Base-by-base conservation (phyloP, 306 rosid species). In the Echinosophora koreensis region DNA sequence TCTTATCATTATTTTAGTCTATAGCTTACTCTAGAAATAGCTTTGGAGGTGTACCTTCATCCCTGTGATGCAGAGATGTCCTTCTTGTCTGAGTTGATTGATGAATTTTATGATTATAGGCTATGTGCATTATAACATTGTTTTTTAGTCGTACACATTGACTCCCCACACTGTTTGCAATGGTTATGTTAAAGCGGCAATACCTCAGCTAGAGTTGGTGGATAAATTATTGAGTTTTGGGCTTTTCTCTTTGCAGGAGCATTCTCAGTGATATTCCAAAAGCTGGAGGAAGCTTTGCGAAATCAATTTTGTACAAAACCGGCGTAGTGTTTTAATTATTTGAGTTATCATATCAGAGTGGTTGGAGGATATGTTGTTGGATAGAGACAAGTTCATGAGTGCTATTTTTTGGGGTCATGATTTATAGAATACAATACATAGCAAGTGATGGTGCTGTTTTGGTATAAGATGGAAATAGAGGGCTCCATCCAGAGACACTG, bases 221-320 rank as follows among this genome's bases (percentile, higher is more conserved):
- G n/a, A n/a, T n/a, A 42, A 42, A 4, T 69, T 41, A 28, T 15
- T 30, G 37, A 54, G 15, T 54, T 30, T 50, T 79, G 18, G 34
- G 12, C 28, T 56, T 54, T 83, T 51, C 60, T 68, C 62, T 74
- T 77, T 87, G 91, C 90, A 91, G 98, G 94, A 77, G 62, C 72
- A 15, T 88, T 88, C 74, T 85, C 87, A 54, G 57, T 12, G 67
- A 88, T 86, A 76, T 86, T 91, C 66, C 89, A 66, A 50, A 81
- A 80, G 50, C 58, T 93, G 73, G 94, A 91, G 81, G 94, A 87
- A 80, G 84, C 73, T 51, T 77, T 93, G 67, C 81, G 87, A 56
- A 73, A 47, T 30, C 82, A 87, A 84, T 90, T 85, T 57, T 82
- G 89, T 84, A 55, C 79, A 41, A 84, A 83, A 77, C 50, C 55